These are phyloP conservation scores for Mucor lusitanicus DNA, from an alignment of 371 early-diverging fungal species.

Conservation along the genomic window DNA sequence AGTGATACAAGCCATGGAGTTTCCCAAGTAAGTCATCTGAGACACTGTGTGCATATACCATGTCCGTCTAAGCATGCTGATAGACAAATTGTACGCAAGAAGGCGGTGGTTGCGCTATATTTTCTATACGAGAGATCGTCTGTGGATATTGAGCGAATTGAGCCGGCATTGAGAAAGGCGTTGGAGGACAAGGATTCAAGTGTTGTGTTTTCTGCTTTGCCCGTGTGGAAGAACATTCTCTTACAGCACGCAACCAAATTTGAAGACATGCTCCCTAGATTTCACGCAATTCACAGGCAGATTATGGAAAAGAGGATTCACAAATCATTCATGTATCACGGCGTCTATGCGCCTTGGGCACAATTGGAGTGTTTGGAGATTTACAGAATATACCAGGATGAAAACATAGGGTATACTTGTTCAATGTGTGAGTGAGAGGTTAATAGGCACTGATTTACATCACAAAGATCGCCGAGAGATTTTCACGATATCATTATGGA, in stretches of 20 bases:
- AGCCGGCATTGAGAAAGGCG: slow-evolving; percentile 34
- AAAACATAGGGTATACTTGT: slow-evolving; percentile 36
- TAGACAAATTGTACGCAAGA: slow-evolving; percentile 53
- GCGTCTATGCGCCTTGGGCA: slow-evolving; percentile 58
- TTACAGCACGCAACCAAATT: slow-evolving; percentile 31
- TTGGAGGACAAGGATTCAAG: slow-evolving; percentile 49
- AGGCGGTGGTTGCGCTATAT: slow-evolving; percentile 40
- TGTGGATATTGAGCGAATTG: slow-evolving; percentile 26
- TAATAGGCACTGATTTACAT: background rate
- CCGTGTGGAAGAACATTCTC: slow-evolving; percentile 39
- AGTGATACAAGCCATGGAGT: slow-evolving; percentile 29
- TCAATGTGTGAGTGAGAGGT: background rate
- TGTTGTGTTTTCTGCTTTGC: slow-evolving; percentile 45
- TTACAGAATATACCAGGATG: slow-evolving; percentile 23
- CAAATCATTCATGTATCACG: slow-evolving; percentile 49
- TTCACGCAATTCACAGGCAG: slow-evolving; percentile 40
- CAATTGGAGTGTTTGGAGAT: slow-evolving; percentile 46
- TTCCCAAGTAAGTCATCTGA: slow-evolving; percentile 35
- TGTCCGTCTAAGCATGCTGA: too few species aligned
- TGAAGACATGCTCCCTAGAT: slow-evolving; percentile 34
- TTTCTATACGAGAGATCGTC: slow-evolving; percentile 33
- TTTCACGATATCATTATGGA: slow-evolving; percentile 26
- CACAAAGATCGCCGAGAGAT: slow-evolving; percentile 31
- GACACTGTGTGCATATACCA: background rate
- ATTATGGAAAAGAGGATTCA: slow-evolving; percentile 41